Conservation (phyloP, 73 alveolate genomes). For the Symbiodinium pilosum region DNA sequence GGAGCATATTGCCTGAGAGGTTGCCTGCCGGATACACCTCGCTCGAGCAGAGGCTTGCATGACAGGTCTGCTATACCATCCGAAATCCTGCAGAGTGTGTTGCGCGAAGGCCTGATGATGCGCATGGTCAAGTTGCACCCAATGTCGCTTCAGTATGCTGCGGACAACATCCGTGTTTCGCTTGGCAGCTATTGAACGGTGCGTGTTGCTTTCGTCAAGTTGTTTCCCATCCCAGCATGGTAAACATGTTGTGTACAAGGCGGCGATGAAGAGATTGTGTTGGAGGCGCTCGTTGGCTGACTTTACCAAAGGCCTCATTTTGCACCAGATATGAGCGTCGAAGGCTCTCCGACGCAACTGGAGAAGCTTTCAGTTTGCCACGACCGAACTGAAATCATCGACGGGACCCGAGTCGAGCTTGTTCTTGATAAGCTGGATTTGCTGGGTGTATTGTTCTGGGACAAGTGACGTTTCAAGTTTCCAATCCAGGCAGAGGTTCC, state of each 20-base stretch:
- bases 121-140: slow-evolving; percentile 86
- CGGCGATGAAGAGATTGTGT: slow-evolving; percentile 58
- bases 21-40: slow-evolving; percentile 27
- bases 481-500: slow-evolving; percentile 65
- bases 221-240: too few relatives aligned
- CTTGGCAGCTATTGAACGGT: too few relatives aligned
- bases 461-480: too few relatives aligned
- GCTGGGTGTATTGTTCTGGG: too few relatives aligned
- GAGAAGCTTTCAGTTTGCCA: slow-evolving; percentile 52
- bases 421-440: too few relatives aligned
- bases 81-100: not conserved
- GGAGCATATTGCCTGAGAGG: not conserved
- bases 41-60: slow-evolving; percentile 34
- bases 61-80: not conserved
- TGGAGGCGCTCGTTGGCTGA: slow-evolving; percentile 13
- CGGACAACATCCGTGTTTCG: slow-evolving; percentile 25
- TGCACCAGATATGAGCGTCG: not conserved
- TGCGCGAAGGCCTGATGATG: slow-evolving; percentile 33
- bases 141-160: slow-evolving; percentile 64
- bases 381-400: slow-evolving; percentile 39
- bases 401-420: not conserved
- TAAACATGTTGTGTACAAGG: too few relatives aligned
- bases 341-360: slow-evolving; percentile 85
- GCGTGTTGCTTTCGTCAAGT: too few relatives aligned
- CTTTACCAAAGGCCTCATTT: too few relatives aligned